These are phyloP conservation scores for Ensete glaucum DNA, from an alignment of 176 grass and related monocot species.

Conservation along the genomic window DNA sequence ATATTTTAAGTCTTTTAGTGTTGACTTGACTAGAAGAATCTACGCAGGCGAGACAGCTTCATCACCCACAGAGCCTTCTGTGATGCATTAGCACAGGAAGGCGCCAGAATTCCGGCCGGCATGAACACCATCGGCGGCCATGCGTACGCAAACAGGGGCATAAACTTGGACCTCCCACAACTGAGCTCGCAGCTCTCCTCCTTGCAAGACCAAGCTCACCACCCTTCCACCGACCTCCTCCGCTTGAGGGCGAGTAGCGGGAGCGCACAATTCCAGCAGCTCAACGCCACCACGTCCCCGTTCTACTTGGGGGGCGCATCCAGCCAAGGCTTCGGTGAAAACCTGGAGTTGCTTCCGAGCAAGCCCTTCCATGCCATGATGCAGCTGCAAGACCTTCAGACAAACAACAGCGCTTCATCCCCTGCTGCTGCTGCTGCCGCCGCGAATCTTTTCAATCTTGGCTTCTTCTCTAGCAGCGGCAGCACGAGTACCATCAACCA, in stretches of 20 bases:
- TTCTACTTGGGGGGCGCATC: not conserved
- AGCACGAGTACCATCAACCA: not conserved
- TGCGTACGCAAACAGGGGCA: not conserved
- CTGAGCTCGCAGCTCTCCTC: not conserved
- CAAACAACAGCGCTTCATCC: not conserved
- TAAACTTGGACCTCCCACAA: slow-evolving; percentile 5
- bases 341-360: slow-evolving; percentile 1
- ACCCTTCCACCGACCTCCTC: slow-evolving; percentile 11
- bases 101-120: slow-evolving; percentile 6
- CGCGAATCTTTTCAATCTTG: slow-evolving; percentile 11
- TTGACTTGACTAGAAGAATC: too few species aligned
- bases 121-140: slow-evolving; percentile 1
- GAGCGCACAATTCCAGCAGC: not conserved
- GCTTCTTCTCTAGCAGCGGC: slow-evolving; percentile 7
- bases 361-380: slow-evolving; percentile 11
- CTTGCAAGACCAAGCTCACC: slow-evolving; percentile 1
- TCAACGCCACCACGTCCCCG: not conserved
- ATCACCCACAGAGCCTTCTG: slow-evolving; percentile 17
- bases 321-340: not conserved
- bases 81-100: slow-evolving; percentile 9
- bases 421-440: not conserved
- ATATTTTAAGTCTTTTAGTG: too few species aligned
- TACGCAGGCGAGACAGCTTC: slow-evolving; percentile 13
- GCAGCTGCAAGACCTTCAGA: slow-evolving; percentile 7
- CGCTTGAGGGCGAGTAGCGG: not conserved